A percentile compares a stretch with the other conserved stretches of the same genome.
Conservation (phyloP, 495 filamentous ascomycete species). For the Penicillium paxilli region DNA sequence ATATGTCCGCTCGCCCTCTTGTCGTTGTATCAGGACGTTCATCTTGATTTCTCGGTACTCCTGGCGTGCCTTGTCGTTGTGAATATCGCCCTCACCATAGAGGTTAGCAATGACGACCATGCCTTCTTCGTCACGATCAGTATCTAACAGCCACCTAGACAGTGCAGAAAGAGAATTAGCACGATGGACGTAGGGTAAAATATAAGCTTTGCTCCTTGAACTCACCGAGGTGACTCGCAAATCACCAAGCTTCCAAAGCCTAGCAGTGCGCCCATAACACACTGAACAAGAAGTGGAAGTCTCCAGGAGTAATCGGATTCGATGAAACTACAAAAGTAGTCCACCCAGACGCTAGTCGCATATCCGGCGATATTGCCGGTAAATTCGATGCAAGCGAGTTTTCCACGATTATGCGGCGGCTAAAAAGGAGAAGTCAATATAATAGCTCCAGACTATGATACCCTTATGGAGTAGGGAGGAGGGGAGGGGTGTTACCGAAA, state of each 20-base stretch:
- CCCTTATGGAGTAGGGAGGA: too few relatives aligned
- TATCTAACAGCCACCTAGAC: constrained; percentile 91
- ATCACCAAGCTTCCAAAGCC: constrained; percentile 87
- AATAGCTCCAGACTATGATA: background rate
- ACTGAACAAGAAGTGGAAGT: constrained; percentile 87
- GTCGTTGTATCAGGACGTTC: constrained; percentile 87
- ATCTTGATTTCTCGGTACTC: constrained; percentile 99
- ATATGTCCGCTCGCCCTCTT: constrained; percentile 93
- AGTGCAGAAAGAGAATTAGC: background rate
- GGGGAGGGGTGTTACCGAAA: too few relatives aligned
- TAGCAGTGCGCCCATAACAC: constrained; percentile 85
- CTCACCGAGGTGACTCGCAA: constrained; percentile 91
- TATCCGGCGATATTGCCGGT: constrained; percentile 96
- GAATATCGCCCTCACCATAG: constrained; percentile 92
- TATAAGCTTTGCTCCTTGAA: background rate
- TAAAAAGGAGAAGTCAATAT: constrained; percentile 24
- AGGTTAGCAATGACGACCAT: constrained; percentile 97
- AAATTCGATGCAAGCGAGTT: constrained; percentile 96
- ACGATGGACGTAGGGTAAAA: background rate
- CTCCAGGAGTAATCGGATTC: constrained; percentile 85
- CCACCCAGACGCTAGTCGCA: constrained; percentile 95
- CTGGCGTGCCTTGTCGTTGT: constrained; percentile 84
- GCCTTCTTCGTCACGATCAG: constrained; percentile 97
- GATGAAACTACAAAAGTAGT: constrained; percentile 95
- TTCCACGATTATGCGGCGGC: constrained; percentile 92